A percentile compares a stretch with the other conserved stretches of the same genome.
Conservation (phyloP, 345 rosid genomes). For the Firmiana major region DNA sequence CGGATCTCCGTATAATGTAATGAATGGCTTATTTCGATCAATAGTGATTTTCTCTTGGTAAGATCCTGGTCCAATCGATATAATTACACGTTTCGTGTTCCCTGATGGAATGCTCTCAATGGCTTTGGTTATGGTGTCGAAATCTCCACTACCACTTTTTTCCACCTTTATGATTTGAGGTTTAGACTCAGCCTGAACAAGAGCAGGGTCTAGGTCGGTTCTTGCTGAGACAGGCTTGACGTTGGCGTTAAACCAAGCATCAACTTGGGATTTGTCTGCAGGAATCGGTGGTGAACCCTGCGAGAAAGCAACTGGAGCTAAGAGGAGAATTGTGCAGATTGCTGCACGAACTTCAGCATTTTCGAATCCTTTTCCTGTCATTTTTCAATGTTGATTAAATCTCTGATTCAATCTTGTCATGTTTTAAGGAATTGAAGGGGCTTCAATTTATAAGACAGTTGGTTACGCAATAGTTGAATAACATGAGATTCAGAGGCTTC, state of each 20-base stretch:
- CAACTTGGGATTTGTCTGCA: neutral
- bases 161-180: conserved; percentile 36
- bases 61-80: conserved; percentile 44
- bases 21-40: conserved; percentile 41
- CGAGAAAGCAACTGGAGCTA: neutral
- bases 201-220: conserved; percentile 30
- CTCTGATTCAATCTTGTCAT: no score
- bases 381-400: neutral
- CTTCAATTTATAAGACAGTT: neutral
- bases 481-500: neutral
- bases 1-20: conserved; percentile 54
- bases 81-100: conserved; percentile 47
- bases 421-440: neutral
- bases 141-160: conserved; percentile 46
- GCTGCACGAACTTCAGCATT: neutral
- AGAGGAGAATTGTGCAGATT: neutral
- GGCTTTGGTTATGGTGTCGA: conserved; percentile 52
- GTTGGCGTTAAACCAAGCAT: conserved; percentile 1
- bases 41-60: conserved; percentile 58
- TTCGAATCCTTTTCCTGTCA: neutral
- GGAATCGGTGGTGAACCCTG: neutral
- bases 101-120: conserved; percentile 39
- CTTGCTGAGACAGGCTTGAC: conserved; percentile 11
- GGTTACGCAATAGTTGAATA: neutral
- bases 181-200: conserved; percentile 23